Base-by-base conservation (phyloP, 306 rosid genomes). In the Ochetophila trinervis region DNA sequence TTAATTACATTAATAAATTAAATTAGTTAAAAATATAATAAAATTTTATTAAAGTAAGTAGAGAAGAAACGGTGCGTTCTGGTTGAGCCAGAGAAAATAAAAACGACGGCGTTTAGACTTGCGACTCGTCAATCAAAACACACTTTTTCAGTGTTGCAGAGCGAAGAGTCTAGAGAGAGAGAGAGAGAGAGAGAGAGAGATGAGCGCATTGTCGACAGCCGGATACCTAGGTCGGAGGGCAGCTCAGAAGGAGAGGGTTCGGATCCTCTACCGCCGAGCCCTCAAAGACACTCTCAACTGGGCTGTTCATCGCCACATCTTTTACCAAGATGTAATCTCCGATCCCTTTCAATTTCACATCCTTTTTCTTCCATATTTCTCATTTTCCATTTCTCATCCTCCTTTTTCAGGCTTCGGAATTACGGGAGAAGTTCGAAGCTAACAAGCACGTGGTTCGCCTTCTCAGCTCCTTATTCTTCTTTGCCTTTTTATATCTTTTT, bases 231-330 rank as follows among this genome's bases (percentile, higher is more conserved):
- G 85, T 66, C 94, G 99, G 73, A 88, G 97, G 15, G 96, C 97
- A 54, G 94, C 96, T 59, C 99, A 93, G 90, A 87, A 62, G 77
- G 97, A 93, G 80, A 81, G 79, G 91, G 97, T 93, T 37, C 89
- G 97, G 86, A 93, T 90, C 84, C 87, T 93, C 32, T 93, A 93
- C 82, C 80, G 97, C 27, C 83, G 87, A 3, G 96, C 99, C 60
- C 99, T 93, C 74, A 87, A 84, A 76, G 96, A 89, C 64, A 83
- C 96, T 63, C 99, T 93, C 75, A 93, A 86, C 58, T 93, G 96
- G 97, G 99, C 97, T 35, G 99, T 93, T 7, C 99, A 93, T 83
- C 97, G 99, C 79, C 97, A 86, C 82, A 88, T 93, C 78, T 93
- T 93, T 76, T 93, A 93, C 77, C 77, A 63, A 42, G 99, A 93